Evolutionary conservation across 1,139 yeast genomes (phyloP), one percentile per base, ranked within the genome.

Genomic region (Chernovozyma sophiae-reginae): DNA sequence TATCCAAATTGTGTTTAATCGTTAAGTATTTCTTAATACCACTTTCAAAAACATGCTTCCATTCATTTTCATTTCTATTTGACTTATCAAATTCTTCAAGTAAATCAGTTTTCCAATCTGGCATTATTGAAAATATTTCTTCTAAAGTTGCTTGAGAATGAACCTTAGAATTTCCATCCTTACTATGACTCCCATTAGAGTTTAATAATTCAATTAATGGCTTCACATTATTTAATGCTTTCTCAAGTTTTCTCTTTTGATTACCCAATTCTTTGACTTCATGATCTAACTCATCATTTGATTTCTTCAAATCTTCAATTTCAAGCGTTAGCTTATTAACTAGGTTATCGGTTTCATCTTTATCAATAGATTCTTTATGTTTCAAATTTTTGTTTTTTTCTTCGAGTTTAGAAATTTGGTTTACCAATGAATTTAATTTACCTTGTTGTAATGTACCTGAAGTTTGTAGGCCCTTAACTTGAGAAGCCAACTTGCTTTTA

Each of bases 51-150:
- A 58, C 49, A 5, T 51, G 51, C 33, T 49, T 58, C 72, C 74
- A 69, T 12, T 58, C 56, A 14, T 47, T 48, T 25, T 68, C 73
- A 26, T 56, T 48, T 25, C 57, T 60, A 26, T 55, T 55, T 36
- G 58, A 52, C 22, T 49, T 48, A 20, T 52, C 56, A 15, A 63
- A 44, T 37, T 66, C 72, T 6, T 49, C 52, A 41, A 49, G 44
- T n/a, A 68, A 51, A 15, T 64, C 68, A 12, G 46, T 49, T 32
- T 56, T 56, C 75, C 74, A 69, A 3, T 55, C 52, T 3, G 73
- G 73, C 32, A 48, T 49, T 7, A 62, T 38, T 26, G 46, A 46
- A 33, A 52, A 53, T 3, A 68, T 48, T 31, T 54, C 52, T 15
- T 48, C 42, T 15, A 68, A 42, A 4, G 58, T 44, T 13, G 62